Conservation (phyloP, 768 basidiomycete genomes). For the Crucibulum laeve region DNA sequence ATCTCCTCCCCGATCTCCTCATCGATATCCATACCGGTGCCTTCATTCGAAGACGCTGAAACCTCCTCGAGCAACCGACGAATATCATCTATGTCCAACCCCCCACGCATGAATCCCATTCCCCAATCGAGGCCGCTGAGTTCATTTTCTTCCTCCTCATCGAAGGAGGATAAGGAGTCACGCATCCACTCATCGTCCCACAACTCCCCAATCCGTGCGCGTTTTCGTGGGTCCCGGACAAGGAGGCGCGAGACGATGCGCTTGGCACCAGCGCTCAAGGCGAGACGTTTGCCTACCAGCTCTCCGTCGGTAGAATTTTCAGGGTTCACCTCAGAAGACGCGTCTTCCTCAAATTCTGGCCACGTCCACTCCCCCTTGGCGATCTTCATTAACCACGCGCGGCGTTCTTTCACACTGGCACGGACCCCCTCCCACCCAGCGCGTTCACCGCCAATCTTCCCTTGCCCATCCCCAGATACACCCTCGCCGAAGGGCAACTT, state of each 20-base stretch:
- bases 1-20: constrained; percentile 10
- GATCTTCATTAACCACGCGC: constrained; percentile 71
- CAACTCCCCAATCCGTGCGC: constrained; percentile 58
- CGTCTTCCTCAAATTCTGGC: constrained; percentile 34
- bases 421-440: constrained; percentile 17
- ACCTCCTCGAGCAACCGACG: too few species aligned
- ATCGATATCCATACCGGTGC: too few species aligned
- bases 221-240: constrained; percentile 62
- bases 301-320: constrained; percentile 15
- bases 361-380: constrained; percentile 78
- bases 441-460: constrained; percentile 35
- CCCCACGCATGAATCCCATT: too few species aligned
- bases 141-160: neutral
- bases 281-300: constrained; percentile 29
- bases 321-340: neutral
- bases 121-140: too few species aligned
- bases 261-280: constrained; percentile 41
- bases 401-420: constrained; percentile 30
- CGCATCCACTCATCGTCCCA: constrained; percentile 56
- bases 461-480: constrained; percentile 22
- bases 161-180: constrained; percentile 1
- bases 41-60: too few species aligned
- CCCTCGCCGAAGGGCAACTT: constrained; percentile 71
- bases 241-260: constrained; percentile 58
- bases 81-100: too few species aligned